Evolutionary conservation across 2,329 filamentous ascomycete species (phyloP).

Genomic region (Aspergillus phoenicis): DNA sequence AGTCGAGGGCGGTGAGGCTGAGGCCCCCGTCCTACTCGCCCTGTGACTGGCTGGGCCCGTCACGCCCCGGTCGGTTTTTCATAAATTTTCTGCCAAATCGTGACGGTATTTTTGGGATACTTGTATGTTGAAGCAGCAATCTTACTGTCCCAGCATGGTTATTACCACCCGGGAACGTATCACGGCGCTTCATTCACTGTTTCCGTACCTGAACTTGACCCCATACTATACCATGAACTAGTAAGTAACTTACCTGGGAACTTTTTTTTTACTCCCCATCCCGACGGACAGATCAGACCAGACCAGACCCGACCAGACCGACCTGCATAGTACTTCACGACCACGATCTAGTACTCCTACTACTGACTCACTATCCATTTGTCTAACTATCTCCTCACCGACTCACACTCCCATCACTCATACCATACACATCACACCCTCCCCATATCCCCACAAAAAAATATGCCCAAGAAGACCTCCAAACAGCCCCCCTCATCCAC

Average conservation of each 20-base stretch:
- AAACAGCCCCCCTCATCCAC: conserved; percentile 16
- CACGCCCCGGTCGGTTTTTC: conserved; percentile 10
- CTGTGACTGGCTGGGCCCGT: conserved; percentile 7
- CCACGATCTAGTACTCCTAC: background rate
- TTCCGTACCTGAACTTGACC: background rate
- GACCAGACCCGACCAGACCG: background rate
- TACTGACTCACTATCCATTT: background rate
- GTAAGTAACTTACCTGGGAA: conserved; percentile 6
- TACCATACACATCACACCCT: background rate
- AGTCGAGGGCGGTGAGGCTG: conserved; percentile 13
- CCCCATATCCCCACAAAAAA: conserved; percentile 6
- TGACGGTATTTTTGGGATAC: conserved; percentile 1
- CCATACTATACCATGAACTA: conserved; percentile 7
- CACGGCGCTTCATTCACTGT: background rate
- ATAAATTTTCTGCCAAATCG: conserved; percentile 9
- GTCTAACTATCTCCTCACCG: background rate
- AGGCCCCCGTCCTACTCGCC: background rate
- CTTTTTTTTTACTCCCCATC: background rate
- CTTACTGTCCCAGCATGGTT: background rate
- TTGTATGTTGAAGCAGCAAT: background rate
- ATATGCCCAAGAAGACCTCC: conserved; percentile 29
- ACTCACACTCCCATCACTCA: background rate
- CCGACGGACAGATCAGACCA: background rate
- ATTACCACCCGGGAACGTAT: background rate
- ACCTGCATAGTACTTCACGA: background rate